These are phyloP conservation scores for Chaetomiaceae sp. DNA, from an alignment of 2,329 filamentous ascomycete genomes.

Conservation along the genomic window DNA sequence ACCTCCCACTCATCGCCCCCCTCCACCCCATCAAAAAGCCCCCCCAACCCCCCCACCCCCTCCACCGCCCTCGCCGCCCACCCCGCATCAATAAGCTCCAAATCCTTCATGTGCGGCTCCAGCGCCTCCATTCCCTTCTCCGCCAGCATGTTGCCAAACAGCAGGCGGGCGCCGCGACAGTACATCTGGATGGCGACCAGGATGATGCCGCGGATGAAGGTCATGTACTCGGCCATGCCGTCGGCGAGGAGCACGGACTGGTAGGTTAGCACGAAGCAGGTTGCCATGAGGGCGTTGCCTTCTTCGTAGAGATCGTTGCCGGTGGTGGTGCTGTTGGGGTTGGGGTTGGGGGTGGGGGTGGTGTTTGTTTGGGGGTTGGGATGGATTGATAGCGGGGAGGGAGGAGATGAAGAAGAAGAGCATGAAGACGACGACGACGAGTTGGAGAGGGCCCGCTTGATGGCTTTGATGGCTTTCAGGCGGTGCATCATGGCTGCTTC, in stretches of 20 bases:
- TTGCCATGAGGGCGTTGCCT: constrained; percentile 54
- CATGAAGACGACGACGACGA: not conserved
- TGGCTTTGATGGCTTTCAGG: constrained; percentile 58
- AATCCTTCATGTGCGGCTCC: constrained; percentile 40
- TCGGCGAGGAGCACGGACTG: constrained; percentile 55
- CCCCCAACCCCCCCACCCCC: constrained; percentile 38
- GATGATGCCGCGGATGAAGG: constrained; percentile 53
- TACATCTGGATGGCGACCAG: constrained; percentile 52
- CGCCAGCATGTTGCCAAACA: constrained; percentile 45
- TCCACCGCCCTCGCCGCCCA: constrained; percentile 45
- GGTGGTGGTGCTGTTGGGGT: not conserved
- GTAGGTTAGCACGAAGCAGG: constrained; percentile 55
- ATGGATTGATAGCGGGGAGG: not conserved
- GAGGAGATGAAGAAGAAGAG: not conserved
- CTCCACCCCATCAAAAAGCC: constrained; percentile 28
- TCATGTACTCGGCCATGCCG: constrained; percentile 57
- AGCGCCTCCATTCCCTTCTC: constrained; percentile 39
- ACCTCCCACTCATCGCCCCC: constrained; percentile 36
- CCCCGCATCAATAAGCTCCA: constrained; percentile 42
- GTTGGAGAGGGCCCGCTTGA: constrained; percentile 48
- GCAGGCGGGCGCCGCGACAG: constrained; percentile 42
- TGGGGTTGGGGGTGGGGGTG: constrained; percentile 24
- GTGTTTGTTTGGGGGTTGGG: not conserved
- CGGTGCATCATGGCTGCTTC: constrained; percentile 59
- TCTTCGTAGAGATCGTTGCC: constrained; percentile 42